A percentile compares a stretch with the other conserved stretches of the same genome.
Evolutionary conservation across 345 rosid genomes (phyloP).

Genomic region (Eucalyptus curtisii): DNA sequence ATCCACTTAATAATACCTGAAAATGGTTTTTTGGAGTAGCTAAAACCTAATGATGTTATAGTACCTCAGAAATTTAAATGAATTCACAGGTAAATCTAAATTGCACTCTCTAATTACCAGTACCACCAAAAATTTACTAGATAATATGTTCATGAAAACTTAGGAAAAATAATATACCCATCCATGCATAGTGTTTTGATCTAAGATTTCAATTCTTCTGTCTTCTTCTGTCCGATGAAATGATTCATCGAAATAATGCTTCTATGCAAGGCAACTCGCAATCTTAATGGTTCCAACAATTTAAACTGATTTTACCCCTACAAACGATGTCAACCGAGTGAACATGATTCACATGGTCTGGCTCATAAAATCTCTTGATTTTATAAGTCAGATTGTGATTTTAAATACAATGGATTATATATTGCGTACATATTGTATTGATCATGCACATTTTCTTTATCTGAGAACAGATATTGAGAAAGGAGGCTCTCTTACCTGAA

Average conservation of each 20-base stretch:
- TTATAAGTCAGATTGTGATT: not conserved
- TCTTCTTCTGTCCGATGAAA: not conserved
- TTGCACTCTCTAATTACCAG: not conserved
- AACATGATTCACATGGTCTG: not conserved
- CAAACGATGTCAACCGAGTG: not conserved
- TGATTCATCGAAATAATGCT: not conserved
- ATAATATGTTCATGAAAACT: not conserved
- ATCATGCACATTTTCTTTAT: not conserved
- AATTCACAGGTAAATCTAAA: not conserved
- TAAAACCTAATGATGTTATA: not conserved
- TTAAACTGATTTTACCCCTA: not conserved
- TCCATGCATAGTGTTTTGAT: not conserved
- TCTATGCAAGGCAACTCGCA: not conserved
- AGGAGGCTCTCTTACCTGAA: slow-evolving; percentile 43
- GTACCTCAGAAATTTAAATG: not conserved
- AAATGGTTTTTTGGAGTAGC: not conserved
- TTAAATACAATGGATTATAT: not conserved
- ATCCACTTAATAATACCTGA: not conserved
- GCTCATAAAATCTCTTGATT: not conserved
- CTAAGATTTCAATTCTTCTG: not conserved
- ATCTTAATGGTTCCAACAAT: not conserved
- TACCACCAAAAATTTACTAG: not conserved
- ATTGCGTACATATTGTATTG: not conserved
- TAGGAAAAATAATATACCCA: not conserved
- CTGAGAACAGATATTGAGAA: not conserved